Conservation (phyloP, 129 eudicot species). For the Heracleum sosnowskyi region DNA sequence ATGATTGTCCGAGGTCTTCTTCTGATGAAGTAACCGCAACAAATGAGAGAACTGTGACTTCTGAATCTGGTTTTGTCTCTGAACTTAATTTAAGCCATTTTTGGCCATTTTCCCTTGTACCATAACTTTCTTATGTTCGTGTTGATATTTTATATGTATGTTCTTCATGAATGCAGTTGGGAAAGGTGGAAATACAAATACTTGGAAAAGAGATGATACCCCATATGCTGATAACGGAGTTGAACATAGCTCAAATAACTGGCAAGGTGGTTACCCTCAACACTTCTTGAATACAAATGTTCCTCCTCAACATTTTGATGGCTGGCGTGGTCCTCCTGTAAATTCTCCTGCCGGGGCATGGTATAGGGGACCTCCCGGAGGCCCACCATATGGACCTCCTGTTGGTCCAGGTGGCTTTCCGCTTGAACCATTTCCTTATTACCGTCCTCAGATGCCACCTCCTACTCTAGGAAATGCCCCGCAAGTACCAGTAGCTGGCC, state of each 20-base stretch:
- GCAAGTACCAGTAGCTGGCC: constrained; percentile 39
- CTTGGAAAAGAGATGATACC: constrained; percentile 63
- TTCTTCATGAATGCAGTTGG: constrained; percentile 33
- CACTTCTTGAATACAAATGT: constrained; percentile 50
- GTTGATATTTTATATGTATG: background rate
- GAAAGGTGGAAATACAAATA: constrained; percentile 38
- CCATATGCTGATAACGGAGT: constrained; percentile 41
- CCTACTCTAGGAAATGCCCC: constrained; percentile 60
- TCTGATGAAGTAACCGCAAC: constrained; percentile 38
- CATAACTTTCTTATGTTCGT: background rate
- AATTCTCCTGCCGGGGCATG: constrained; percentile 71
- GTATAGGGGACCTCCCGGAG: constrained; percentile 83
- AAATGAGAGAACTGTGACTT: constrained; percentile 25
- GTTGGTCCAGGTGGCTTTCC: constrained; percentile 61
- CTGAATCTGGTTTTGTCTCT: constrained; percentile 39
- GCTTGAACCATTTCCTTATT: constrained; percentile 81
- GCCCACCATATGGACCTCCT: constrained; percentile 69
- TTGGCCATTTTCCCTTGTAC: background rate
- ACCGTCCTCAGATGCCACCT: constrained; percentile 69
- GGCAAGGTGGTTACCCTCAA: constrained; percentile 76
- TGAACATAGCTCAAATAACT: constrained; percentile 50
- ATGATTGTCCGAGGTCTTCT: constrained; percentile 58
- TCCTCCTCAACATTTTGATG: constrained; percentile 82
- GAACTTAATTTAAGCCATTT: constrained; percentile 1
- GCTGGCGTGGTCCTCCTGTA: constrained; percentile 87